Base-by-base conservation (phyloP, 2,329 filamentous ascomycete genomes). In the Microcyclospora pomicola region DNA sequence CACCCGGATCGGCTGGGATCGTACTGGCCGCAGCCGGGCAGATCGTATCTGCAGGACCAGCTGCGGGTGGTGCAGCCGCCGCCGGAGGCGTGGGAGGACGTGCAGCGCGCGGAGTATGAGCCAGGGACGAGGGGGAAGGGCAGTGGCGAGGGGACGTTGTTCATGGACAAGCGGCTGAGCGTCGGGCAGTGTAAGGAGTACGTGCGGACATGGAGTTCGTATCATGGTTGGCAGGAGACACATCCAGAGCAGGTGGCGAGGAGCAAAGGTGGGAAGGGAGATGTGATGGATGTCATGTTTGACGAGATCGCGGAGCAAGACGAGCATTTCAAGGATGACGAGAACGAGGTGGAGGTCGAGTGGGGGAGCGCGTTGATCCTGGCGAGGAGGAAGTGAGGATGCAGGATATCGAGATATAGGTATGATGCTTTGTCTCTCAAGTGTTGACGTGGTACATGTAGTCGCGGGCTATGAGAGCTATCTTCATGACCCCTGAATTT, bases 11-110 rank as follows among this genome's bases (percentile, higher is more conserved):
- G 66, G 27, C 59, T 81, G 62, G 73, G 71, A 0, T 55, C 56
- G 12, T 77, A 71, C 54, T 80, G 75, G 77, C 68, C 75, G 51
- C 67, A 73, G 49, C 73, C 73, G 0, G 75, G 77, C 0, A 61
- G 75, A 15, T 58, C 63, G 15, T 72, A 71, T 31, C 57, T 80
- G 34, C 64, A 71, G 39, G 59, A 68, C 37, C 62, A 71, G 42
- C 59, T 73, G 36, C 56, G 62, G n/a, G 62, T 60, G 6, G 64
- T 80, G 5, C 56, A 63, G 33, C 72, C 72, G 12, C 73, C 73
- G 0, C 50, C 49, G 33, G 46, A 52, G 0, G 62, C 71, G 11
- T 80, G 72, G 70, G 58, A 61, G 34, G 66, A 69, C 42, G 60
- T 77, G 6, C 52, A 56, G 49, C 62, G 74, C 36, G 56, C 73